phyloP scores from a whole-genome alignment of 495 filamentous ascomycete species.

The Patellaria atrata region DNA sequence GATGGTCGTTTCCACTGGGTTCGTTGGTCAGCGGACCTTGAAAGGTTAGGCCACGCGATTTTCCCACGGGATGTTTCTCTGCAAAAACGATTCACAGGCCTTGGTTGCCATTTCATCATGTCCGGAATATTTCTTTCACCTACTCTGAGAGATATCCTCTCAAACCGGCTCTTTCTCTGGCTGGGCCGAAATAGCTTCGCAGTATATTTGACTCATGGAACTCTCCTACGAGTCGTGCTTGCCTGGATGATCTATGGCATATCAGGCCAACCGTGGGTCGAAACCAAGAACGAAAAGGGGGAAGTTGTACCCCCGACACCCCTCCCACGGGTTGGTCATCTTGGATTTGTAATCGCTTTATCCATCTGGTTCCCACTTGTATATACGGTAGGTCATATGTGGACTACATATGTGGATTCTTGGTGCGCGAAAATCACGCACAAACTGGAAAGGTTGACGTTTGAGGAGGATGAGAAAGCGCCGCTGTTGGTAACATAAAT shows the following conservation, averaged over 20 bases:
- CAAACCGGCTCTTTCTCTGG: constrained; percentile 45
- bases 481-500: no score
- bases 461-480: constrained; percentile 40
- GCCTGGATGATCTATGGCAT: constrained; percentile 53
- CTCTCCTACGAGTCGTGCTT: constrained; percentile 45
- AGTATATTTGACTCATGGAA: constrained; percentile 53
- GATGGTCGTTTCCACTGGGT: constrained; percentile 43
- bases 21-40: constrained; percentile 42
- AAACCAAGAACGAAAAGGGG: constrained; percentile 35
- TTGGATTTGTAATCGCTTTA: constrained; percentile 32
- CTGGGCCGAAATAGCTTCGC: constrained; percentile 54
- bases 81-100: constrained; percentile 38
- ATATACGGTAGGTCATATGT: constrained; percentile 42
- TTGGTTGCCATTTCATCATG: constrained; percentile 43
- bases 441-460: constrained; percentile 40
- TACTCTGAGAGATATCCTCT: constrained; percentile 38
- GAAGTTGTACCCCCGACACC: constrained; percentile 12
- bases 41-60: constrained; percentile 33
- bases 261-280: constrained; percentile 31
- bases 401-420: constrained; percentile 52
- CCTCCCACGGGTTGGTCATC: constrained; percentile 2
- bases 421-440: constrained; percentile 48
- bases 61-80: constrained; percentile 41
- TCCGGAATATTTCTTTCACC: constrained; percentile 45
- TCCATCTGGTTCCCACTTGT: constrained; percentile 44